Base-by-base conservation (phyloP, 208 protist genomes). In the Leishmania tarentolae region DNA sequence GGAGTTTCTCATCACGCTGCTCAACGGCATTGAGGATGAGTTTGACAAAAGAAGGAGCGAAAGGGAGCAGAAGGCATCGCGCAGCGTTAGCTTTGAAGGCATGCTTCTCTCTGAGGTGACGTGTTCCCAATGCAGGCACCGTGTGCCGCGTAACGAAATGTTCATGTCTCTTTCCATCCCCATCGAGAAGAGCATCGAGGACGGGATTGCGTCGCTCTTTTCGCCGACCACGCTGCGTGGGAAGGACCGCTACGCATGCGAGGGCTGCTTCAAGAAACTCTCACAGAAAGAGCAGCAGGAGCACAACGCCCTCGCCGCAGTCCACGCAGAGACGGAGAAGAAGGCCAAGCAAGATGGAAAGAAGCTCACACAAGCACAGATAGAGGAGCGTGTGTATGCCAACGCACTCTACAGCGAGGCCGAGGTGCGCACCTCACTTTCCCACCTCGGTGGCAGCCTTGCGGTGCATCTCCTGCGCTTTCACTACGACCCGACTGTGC, bases 161-260 rank as follows among this genome's bases (percentile, higher is more conserved):
- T 97, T 97, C 78, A 96, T 96, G 91, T 87, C 92, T 17, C 87
- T 97, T 61, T 95, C 91, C 46, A 85, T 97, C 66, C 94, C 94
- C 19, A 87, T 95, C 50, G 87, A 90, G 66, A 81, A 86, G 53
- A 92, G 87, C 74, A 83, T 97, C 61, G 81, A 89, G 77, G 84
- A 81, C 4, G 90, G 94, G 15, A 50, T 97, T 31, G 71, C 82
- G 35, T 86, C 80, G 17, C 68, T 96, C 28, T 94, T 96, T 75
- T 44, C 83, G 37, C 66, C 87, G 13, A 79, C 79, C 21, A 70
- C 87, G 19, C 86, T 97, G 13, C 78, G 35, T 8, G 92, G 87
- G 52, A 92, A 93, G 31, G 87, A 96, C 65, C 85, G 88, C 59
- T 97, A 97, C 83, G 94, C 94, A 13, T 97, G 94, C 76, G 92